Evolutionary conservation across 192 early-diverging fungal species (phyloP), one percentile per base, ranked within the genome.

Genomic region (Coemansia sp.): DNA sequence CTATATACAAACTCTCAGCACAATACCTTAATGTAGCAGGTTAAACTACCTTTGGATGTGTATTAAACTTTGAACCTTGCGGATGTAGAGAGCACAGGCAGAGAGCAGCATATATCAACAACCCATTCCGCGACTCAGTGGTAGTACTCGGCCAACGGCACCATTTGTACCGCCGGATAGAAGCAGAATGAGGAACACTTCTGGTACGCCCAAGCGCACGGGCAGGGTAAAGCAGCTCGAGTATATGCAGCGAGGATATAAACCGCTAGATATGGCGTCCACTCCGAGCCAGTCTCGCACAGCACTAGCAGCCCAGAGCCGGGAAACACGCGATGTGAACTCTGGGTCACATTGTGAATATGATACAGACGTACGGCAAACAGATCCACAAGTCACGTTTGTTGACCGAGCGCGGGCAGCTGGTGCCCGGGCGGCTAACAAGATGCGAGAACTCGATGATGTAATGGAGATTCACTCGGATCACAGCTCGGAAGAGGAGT

Each of bases 401-500:
- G 26, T 39, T 6, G 32, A 27, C 19, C n/a, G n/a, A n/a, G 54
- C 62, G 14, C 53, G 37, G 3, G 55, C n/a, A 5, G 57, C 69
- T 23, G 43, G 23, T 18, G 62, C 49, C 5, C 47, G 48, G 3
- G 39, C 12, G 39, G 18, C 20, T 23, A 48, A 43, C 19, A 37
- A 35, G n/a, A 18, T 69, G 24, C 55, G 47, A 7, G 23, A 8
- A 10, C 32, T 23, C 1, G 57, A 58, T 0, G 1, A 32, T 9
- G 54, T 64, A 14, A 59, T 51, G 27, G 65, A 68, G 45, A 74
- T 74, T 5, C 20, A 65, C 39, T 64, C 62, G 11, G 72, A 65
- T 8, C 48, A 68, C n/a, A 68, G 62, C 53, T 68, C 62, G 2
- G 65, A 61, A 12, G 66, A 68, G 2, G 72, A 73, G 41, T 29